phyloP scores from a whole-genome alignment of 371 early-diverging fungal species.

The Mucor lusitanicus region DNA sequence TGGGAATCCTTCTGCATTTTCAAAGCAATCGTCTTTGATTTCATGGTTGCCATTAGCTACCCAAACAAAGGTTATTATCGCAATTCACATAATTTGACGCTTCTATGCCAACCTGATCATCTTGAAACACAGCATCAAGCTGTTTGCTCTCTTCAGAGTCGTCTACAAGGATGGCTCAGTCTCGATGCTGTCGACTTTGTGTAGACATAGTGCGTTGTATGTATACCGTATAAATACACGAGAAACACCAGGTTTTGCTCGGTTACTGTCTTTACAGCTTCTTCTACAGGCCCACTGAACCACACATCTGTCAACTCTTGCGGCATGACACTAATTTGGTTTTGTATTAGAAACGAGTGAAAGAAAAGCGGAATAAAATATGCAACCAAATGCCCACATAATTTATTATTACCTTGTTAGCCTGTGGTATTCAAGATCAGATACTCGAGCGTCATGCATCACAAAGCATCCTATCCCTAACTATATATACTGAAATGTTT shows the following conservation, averaged over 20 bases:
- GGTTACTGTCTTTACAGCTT: conserved; percentile 11
- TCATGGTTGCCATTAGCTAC: neutral
- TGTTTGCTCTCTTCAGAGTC: conserved; percentile 11
- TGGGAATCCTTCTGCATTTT: conserved; percentile 13
- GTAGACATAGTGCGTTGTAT: too few relatives aligned
- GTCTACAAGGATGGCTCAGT: neutral
- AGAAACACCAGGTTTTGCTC: conserved; percentile 3
- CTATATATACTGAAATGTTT: too few relatives aligned
- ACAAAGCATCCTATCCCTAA: too few relatives aligned
- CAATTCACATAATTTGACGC: neutral
- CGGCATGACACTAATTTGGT: neutral
- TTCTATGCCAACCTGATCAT: neutral
- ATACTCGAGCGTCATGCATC: too few relatives aligned
- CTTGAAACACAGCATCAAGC: neutral
- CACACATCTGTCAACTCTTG: conserved; percentile 1
- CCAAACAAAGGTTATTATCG: neutral
- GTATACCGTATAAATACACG: conserved; percentile 16
- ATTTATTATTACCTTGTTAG: too few relatives aligned
- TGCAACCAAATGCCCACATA: too few relatives aligned
- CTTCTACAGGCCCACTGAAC: conserved; percentile 7
- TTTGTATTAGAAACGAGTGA: neutral
- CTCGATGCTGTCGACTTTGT: neutral
- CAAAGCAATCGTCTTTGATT: neutral
- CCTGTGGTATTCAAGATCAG: too few relatives aligned
- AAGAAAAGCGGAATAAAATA: neutral